These are phyloP conservation scores for Candida easanensis DNA, from an alignment of 805 yeast species.

Conservation along the genomic window DNA sequence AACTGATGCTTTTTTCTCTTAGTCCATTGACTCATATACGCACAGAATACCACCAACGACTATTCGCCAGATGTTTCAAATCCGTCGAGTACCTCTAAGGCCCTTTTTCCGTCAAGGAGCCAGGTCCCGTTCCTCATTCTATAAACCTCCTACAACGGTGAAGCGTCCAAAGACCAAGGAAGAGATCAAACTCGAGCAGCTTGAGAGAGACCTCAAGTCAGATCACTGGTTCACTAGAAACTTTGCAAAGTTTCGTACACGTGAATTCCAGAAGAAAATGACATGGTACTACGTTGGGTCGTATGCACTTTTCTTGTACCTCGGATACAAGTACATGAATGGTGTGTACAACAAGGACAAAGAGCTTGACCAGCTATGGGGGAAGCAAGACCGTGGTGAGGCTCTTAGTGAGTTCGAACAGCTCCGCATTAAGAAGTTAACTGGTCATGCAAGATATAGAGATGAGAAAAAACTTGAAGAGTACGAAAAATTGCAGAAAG, in stretches of 20 bases:
- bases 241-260: slow-evolving; percentile 53
- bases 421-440: slow-evolving; percentile 57
- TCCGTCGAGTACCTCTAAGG: not conserved
- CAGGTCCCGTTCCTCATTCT: slow-evolving; percentile 17
- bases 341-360: slow-evolving; percentile 64
- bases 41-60: too few relatives aligned
- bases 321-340: slow-evolving; percentile 64
- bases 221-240: slow-evolving; percentile 40
- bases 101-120: not conserved
- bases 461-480: slow-evolving; percentile 59
- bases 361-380: slow-evolving; percentile 45
- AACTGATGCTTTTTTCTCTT: too few relatives aligned
- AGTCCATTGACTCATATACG: too few relatives aligned
- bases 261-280: slow-evolving; percentile 57
- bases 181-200: slow-evolving; percentile 30
- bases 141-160: slow-evolving; percentile 22
- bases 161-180: slow-evolving; percentile 30
- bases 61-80: not conserved
- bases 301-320: slow-evolving; percentile 51
- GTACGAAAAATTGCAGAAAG: slow-evolving; percentile 51
- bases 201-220: slow-evolving; percentile 34
- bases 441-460: slow-evolving; percentile 58
- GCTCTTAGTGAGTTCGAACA: slow-evolving; percentile 56
- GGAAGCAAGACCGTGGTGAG: slow-evolving; percentile 33
- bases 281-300: slow-evolving; percentile 63